Conservation (phyloP, 2,329 filamentous ascomycete species). For the Pseudocercospora musae region DNA sequence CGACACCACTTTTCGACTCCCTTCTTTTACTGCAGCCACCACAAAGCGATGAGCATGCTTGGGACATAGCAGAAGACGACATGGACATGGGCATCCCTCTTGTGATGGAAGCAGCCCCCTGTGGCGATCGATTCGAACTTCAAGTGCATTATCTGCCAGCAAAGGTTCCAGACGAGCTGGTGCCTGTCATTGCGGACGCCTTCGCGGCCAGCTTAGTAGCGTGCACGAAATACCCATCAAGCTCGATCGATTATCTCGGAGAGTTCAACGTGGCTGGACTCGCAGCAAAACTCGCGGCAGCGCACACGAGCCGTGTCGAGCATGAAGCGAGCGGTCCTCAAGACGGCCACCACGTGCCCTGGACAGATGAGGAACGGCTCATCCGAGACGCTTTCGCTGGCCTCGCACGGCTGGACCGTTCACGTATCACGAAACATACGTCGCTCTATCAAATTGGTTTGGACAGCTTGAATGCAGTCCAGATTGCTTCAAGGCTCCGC, state of each 20-base stretch:
- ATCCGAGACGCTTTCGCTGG: conserved; percentile 58
- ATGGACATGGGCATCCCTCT: conserved; percentile 68
- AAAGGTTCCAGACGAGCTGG: conserved; percentile 56
- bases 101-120: conserved; percentile 70
- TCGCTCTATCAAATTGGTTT: conserved; percentile 86
- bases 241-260: conserved; percentile 22
- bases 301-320: not conserved
- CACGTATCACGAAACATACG: conserved; percentile 56
- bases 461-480: conserved; percentile 83
- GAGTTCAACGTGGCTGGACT: conserved; percentile 17
- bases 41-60: conserved; percentile 41
- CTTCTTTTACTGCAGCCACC: conserved; percentile 74
- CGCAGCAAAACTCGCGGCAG: conserved; percentile 16
- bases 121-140: conserved; percentile 48
- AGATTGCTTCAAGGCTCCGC: conserved; percentile 68
- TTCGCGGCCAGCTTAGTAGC: conserved; percentile 30
- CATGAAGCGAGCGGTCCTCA: not conserved
- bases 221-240: conserved; percentile 31
- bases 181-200: conserved; percentile 24
- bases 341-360: conserved; percentile 31
- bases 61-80: conserved; percentile 45
- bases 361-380: conserved; percentile 51
- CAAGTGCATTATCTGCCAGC: conserved; percentile 50
- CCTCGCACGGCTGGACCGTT: conserved; percentile 53
- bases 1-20: conserved; percentile 69